Evolutionary conservation across 768 basidiomycete genomes (phyloP).

Genomic region (Lyophyllum shimeji): DNA sequence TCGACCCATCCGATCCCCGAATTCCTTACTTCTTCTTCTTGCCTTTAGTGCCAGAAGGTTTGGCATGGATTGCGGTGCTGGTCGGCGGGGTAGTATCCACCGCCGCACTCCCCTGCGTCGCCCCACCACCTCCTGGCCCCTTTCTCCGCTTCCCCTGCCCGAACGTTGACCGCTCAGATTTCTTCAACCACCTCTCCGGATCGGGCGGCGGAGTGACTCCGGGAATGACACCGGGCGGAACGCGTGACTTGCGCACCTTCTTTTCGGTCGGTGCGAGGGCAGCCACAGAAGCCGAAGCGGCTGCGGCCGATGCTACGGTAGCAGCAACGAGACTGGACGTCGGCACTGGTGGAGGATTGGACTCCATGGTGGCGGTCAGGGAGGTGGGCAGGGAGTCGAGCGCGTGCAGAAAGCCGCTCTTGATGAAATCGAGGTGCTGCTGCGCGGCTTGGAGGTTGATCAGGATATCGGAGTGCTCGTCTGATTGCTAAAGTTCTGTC

Average conservation of each 20-base stretch:
- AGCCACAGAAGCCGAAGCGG: slow-evolving; percentile 28
- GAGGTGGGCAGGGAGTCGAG: slow-evolving; percentile 60
- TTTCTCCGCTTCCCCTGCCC: slow-evolving; percentile 54
- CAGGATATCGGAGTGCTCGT: slow-evolving; percentile 85
- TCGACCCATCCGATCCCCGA: slow-evolving; percentile 8
- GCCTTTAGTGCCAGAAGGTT: slow-evolving; percentile 50
- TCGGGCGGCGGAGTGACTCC: slow-evolving; percentile 83
- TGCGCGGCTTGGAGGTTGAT: slow-evolving; percentile 84
- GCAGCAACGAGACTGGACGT: slow-evolving; percentile 30
- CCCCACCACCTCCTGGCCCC: slow-evolving; percentile 51
- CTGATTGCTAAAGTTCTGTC: slow-evolving; percentile 56
- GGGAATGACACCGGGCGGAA: slow-evolving; percentile 73
- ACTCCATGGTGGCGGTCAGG: slow-evolving; percentile 55
- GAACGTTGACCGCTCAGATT: slow-evolving; percentile 70
- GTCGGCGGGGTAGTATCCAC: slow-evolving; percentile 35
- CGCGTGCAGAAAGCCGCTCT: slow-evolving; percentile 61
- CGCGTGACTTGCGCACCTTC: slow-evolving; percentile 62
- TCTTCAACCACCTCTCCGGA: slow-evolving; percentile 88
- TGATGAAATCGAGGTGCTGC: slow-evolving; percentile 82
- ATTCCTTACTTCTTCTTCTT: slow-evolving; percentile 64
- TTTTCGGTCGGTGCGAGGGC: slow-evolving; percentile 30
- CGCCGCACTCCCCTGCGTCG: slow-evolving; percentile 64
- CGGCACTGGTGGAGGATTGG: slow-evolving; percentile 56
- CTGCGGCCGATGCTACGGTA: slow-evolving; percentile 30
- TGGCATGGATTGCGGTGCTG: slow-evolving; percentile 31